Evolutionary conservation across 768 basidiomycete genomes (phyloP), one percentile per base, ranked within the genome.

Genomic region (Tubosaeta sp.): DNA sequence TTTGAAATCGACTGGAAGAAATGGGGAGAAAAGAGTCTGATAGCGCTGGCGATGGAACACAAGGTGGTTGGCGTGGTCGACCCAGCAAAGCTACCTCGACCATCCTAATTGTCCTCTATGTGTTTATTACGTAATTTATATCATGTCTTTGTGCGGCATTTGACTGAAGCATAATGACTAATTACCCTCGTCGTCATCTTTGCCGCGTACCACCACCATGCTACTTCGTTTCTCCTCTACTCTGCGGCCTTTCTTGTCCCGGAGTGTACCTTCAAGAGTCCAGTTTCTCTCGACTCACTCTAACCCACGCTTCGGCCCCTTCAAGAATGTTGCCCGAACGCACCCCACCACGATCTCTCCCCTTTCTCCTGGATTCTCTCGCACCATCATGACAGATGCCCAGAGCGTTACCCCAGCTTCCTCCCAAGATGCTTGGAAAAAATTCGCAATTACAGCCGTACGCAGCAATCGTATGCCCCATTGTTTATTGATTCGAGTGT

Each of bases 1-100:
- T 90, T 86, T 57, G 88, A 89, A 66, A 82, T 88, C 51, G 83
- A 83, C 61, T 90, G 88, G 88, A 84, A 83, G 65, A 73, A 72
- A 34, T 75, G 76, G 55, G 75, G 69, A 27, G 65, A 71, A 11
- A 65, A 79, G 37, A 81, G 84, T 65, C 76, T 88, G 34, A 75
- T 90, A 60, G 85, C 85, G 5, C 64, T 90, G 58, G 85, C 85
- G 17, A 69, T 90, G 61, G 85, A 88, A 66, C 82, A 80, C 54
- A 76, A 76, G 48, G 70, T 76, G 33, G 86, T 88, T n/a, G 85
- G 80, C 6, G 75, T 90, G 32, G 74, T 88, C 43, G 86, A 90
- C 63, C 70, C 81, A 31, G 63, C 71, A 12, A 79, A 76, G 62
- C 71, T 67, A 25, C 55, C 38, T 26, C 52, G 43, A 17, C 8